A percentile compares a stretch with the other conserved stretches of the same genome.
Evolutionary conservation across 305 asterid species (phyloP).

Genomic region (Withania somnifera): DNA sequence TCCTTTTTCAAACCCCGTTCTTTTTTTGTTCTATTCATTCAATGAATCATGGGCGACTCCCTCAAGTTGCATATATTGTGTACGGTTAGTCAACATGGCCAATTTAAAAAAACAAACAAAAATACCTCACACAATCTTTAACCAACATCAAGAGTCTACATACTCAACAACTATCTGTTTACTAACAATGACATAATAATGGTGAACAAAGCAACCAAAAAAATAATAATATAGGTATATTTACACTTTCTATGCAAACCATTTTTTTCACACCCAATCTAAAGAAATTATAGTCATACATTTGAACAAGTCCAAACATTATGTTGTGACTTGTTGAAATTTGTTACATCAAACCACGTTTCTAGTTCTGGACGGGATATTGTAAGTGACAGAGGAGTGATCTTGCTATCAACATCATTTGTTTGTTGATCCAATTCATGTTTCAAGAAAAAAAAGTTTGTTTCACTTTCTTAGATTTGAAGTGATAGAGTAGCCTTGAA

Average conservation of each 20-base stretch:
- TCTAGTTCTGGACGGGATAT: no score
- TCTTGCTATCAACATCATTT: not conserved
- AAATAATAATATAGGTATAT: not conserved
- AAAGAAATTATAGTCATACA: not conserved
- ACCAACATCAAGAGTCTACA: not conserved
- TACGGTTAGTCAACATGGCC: not conserved
- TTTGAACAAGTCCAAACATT: not conserved
- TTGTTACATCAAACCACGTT: no score
- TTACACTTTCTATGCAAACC: not conserved
- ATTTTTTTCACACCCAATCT: not conserved
- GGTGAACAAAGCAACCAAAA: not conserved
- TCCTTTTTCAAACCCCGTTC: no score
- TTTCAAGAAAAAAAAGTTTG: no score
- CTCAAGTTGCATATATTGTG: not conserved
- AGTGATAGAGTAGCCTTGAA: not conserved
- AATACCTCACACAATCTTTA: not conserved
- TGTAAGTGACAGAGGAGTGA: not conserved
- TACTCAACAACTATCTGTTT: not conserved
- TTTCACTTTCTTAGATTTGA: no score
- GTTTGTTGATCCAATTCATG: no score
- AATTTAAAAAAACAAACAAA: not conserved
- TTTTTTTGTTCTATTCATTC: no score
- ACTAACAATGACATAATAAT: not conserved
- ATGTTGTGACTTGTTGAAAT: not conserved
- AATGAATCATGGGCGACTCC: not conserved